Evolutionary conservation across 2,329 filamentous ascomycete genomes (phyloP), one percentile per base, ranked within the genome.

Genomic region (Ophiostoma quercus): DNA sequence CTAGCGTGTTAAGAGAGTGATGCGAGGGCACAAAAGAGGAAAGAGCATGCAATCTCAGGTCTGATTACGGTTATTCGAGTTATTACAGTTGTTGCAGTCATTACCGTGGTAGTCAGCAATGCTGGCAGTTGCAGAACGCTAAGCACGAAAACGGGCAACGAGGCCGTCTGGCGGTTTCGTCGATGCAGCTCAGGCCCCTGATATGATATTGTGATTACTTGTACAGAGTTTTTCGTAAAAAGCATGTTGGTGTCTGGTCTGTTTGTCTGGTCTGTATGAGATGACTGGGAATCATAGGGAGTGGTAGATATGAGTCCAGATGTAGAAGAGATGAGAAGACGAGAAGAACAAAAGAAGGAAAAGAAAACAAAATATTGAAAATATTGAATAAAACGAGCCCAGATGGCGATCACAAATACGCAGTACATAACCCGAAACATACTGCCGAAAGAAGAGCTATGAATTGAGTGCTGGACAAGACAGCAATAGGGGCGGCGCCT

Each of bases 81-180:
- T 57, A 57, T 22, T 25, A 25, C 51, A 57, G 22, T 57, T 57
- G 19, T 8, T 51, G 19, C 47, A 29, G n/a, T 25, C 25, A 25
- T 57, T 25, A 29, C n/a, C 51, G 16, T 11, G 7, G n/a, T 57
- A 22, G 51, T 25, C 16, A 25, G 22, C 8, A 25, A 57, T 25
- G 47, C 51, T 57, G 51, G 51, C n/a, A 57, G 51, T 25, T 57
- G 51, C 51, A 57, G 51, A 57, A 25, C 51, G 51, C 51, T 57
- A 57, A 25, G n/a, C n/a, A 57, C 51, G 51, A 57, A 57, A 57
- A 57, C 51, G 51, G 51, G 51, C 51, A 57, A 57, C 51, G 51
- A 57, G 51, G 51, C 51, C 51, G 51, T 57, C 51, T 57, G 51
- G 51, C 11, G 51, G 51, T 57, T 57, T 57, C 51, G 51, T 57